A percentile compares a stretch with the other conserved stretches of the same genome.
Evolutionary conservation across 106 monocot species (phyloP).

Genomic region (Platanthera zijinensis): DNA sequence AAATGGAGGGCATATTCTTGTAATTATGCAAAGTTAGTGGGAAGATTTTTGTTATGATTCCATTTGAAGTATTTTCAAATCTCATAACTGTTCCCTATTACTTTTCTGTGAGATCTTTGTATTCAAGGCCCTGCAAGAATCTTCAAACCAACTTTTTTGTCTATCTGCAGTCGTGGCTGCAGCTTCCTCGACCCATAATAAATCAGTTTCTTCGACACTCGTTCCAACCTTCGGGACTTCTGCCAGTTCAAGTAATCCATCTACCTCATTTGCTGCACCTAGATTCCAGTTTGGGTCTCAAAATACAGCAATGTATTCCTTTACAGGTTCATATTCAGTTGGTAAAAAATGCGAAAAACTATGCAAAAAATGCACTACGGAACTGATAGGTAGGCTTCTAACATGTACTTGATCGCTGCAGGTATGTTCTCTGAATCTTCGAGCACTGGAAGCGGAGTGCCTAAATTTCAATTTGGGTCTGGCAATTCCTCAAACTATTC

Average conservation of each 20-base stretch:
- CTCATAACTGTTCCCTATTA: background rate
- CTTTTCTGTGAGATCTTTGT: background rate
- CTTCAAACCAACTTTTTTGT: background rate
- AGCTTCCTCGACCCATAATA: background rate
- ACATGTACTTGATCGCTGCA: background rate
- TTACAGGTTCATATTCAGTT: background rate
- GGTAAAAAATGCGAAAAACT: background rate
- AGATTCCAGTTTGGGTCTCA: background rate
- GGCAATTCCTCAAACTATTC: conserved; percentile 4
- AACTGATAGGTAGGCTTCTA: background rate
- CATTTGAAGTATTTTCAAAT: background rate
- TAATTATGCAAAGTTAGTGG: too few species aligned
- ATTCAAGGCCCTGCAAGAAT: background rate
- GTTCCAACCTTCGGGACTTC: background rate
- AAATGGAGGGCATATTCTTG: too few species aligned
- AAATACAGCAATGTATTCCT: background rate
- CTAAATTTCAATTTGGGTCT: conserved; percentile 2
- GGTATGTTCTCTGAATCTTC: background rate
- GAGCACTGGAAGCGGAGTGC: background rate
- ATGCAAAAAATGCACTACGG: background rate
- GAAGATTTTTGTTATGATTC: too few species aligned
- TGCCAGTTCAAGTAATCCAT: background rate
- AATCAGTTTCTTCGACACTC: background rate
- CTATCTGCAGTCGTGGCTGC: background rate
- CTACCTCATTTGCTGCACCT: background rate